Conservation (phyloP, 257 asterid species). For the Capsicum rhomboideum region DNA sequence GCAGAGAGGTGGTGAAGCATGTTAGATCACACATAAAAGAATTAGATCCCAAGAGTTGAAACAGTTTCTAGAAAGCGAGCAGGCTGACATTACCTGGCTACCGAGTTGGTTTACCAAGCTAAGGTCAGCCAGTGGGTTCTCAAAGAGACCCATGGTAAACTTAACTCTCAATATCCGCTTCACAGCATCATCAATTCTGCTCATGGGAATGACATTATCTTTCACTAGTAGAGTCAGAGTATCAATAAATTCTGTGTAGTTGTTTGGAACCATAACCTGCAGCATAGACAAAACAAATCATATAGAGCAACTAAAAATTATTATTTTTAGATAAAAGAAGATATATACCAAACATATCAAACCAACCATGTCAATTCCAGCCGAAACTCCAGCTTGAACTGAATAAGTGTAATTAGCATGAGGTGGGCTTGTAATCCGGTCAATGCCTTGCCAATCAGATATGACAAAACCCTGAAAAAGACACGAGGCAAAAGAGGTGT, state of each 20-base stretch:
- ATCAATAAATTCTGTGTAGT: slow-evolving; percentile 22
- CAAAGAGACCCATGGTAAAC: slow-evolving; percentile 34
- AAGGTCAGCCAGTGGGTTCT: slow-evolving; percentile 36
- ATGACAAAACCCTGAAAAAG: slow-evolving; percentile 22
- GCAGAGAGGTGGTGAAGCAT: background rate
- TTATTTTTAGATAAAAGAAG: background rate
- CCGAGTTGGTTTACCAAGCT: slow-evolving; percentile 28
- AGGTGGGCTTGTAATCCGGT: slow-evolving; percentile 11
- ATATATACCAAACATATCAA: background rate
- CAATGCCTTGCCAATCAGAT: slow-evolving; percentile 21
- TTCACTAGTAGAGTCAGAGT: slow-evolving; percentile 23
- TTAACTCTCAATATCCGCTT: slow-evolving; percentile 36
- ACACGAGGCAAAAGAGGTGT: background rate
- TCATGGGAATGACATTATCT: slow-evolving; percentile 26
- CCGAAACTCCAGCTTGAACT: slow-evolving; percentile 17
- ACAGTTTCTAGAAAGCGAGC: background rate
- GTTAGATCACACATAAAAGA: background rate
- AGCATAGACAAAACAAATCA: background rate
- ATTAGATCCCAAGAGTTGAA: background rate
- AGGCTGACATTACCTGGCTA: slow-evolving; percentile 16
- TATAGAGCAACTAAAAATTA: background rate
- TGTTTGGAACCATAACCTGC: slow-evolving; percentile 38
- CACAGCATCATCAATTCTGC: slow-evolving; percentile 45
- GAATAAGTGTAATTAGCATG: slow-evolving; percentile 20
- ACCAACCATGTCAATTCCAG: slow-evolving; percentile 28